Percentiles rank a stretch among this genome's conserved stretches.
Conservation (phyloP, 257 asterid genomes). For the Nicotiana undulata region DNA sequence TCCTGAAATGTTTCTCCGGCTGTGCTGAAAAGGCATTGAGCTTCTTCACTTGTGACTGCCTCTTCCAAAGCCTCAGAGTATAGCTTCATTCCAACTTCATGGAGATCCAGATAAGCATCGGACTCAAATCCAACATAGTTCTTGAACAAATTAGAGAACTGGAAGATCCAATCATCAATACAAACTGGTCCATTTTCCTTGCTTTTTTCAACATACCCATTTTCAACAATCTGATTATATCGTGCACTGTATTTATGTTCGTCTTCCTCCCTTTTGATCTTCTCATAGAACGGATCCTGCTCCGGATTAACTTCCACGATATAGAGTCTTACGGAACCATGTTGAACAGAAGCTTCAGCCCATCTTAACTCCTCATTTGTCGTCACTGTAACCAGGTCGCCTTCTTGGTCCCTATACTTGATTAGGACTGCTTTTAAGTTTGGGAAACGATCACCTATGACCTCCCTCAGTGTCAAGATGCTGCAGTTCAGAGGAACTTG, state of each 20-base stretch:
- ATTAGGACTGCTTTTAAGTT: constrained; percentile 45
- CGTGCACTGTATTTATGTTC: constrained; percentile 10
- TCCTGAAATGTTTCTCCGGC: constrained; percentile 79
- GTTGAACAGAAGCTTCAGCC: constrained; percentile 67
- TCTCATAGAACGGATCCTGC: constrained; percentile 53
- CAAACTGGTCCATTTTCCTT: constrained; percentile 39
- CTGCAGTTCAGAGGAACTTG: constrained; percentile 57
- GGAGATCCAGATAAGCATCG: constrained; percentile 70
- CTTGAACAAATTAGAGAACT: constrained; percentile 68
- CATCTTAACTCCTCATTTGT: constrained; percentile 67
- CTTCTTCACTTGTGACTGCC: constrained; percentile 72
- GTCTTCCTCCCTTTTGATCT: constrained; percentile 20
- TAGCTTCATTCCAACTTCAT: constrained; percentile 66
- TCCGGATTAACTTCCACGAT: constrained; percentile 59
- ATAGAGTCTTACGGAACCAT: constrained; percentile 55
- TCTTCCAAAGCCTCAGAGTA: constrained; percentile 81
- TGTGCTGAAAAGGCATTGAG: constrained; percentile 47
- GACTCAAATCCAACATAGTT: constrained; percentile 61
- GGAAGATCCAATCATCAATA: constrained; percentile 70
- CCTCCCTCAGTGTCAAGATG: constrained; percentile 48
- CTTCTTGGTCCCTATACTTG: constrained; percentile 82
- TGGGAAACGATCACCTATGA: constrained; percentile 52
- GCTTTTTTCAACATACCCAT: constrained; percentile 28
- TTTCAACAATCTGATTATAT: constrained; percentile 14
- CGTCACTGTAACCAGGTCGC: constrained; percentile 81